Conservation (phyloP, 2,329 filamentous ascomycete species). For the Ambrosiella cleistominuta region DNA sequence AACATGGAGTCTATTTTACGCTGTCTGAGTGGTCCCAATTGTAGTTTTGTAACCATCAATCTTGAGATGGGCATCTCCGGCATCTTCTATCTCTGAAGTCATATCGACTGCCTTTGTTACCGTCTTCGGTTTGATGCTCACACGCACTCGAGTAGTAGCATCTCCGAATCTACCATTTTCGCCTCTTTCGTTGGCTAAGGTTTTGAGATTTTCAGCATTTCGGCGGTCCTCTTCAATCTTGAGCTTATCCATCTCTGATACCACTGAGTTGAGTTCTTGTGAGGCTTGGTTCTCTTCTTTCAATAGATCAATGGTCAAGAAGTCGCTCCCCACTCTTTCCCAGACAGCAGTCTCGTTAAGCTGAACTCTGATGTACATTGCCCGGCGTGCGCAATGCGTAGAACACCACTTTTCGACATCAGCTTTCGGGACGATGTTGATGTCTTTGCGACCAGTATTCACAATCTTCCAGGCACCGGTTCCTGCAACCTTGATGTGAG, state of each 20-base stretch:
- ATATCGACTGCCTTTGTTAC: neutral
- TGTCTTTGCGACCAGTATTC: conserved; percentile 32
- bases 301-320: conserved; percentile 42
- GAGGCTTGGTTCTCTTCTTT: conserved; percentile 44
- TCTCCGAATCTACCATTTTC: conserved; percentile 15
- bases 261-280: conserved; percentile 24
- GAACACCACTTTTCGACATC: conserved; percentile 81
- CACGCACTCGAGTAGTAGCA: conserved; percentile 11
- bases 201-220: conserved; percentile 22
- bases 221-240: conserved; percentile 28
- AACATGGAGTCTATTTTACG: neutral
- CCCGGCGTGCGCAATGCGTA: conserved; percentile 56
- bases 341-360: conserved; percentile 71
- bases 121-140: conserved; percentile 16
- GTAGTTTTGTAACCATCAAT: conserved; percentile 12
- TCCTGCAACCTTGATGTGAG: conserved; percentile 37
- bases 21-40: neutral
- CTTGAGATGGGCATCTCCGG: conserved; percentile 9
- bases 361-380: conserved; percentile 77
- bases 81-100: neutral
- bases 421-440: conserved; percentile 50
- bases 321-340: conserved; percentile 48
- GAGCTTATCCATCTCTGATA: conserved; percentile 24
- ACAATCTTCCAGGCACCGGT: conserved; percentile 53
- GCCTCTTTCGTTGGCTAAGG: conserved; percentile 34